Evolutionary conservation across 2,329 filamentous ascomycete genomes (phyloP).

Genomic region (Bretziella fagacearum): DNA sequence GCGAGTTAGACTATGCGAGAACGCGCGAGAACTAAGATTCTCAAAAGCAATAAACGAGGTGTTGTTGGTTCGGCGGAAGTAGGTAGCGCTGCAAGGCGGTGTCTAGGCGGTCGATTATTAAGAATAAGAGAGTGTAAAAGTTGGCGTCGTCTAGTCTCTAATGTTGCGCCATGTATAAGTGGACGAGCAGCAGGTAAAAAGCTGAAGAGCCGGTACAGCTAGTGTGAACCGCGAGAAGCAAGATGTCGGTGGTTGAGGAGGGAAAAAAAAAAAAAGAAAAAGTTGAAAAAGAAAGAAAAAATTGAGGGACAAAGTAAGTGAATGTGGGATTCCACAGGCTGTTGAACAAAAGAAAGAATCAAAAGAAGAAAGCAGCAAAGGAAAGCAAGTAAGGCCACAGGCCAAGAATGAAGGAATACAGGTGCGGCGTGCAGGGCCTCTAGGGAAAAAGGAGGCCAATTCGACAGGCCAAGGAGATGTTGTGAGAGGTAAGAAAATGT

Average conservation of each 20-base stretch:
- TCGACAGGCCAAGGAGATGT: conserved; percentile 10
- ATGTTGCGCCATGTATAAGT: not conserved
- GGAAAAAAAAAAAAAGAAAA: not conserved
- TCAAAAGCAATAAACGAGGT: too few species aligned
- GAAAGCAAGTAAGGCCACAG: conserved; percentile 6
- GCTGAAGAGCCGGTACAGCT: too few species aligned
- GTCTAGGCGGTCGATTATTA: not conserved
- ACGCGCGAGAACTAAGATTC: too few species aligned
- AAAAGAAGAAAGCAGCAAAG: conserved; percentile 10
- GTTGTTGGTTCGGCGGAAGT: too few species aligned
- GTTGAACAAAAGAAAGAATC: conserved; percentile 13
- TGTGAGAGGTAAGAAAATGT: conserved; percentile 5
- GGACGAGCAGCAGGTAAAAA: too few species aligned
- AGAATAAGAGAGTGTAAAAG: not conserved
- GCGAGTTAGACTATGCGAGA: too few species aligned
- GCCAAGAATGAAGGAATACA: conserved; percentile 9
- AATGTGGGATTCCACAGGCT: conserved; percentile 3
- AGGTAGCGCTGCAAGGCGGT: too few species aligned
- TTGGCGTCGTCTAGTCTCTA: not conserved
- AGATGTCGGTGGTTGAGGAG: too few species aligned
- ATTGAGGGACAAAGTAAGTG: not conserved
- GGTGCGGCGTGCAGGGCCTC: conserved; percentile 13
- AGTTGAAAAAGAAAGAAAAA: conserved; percentile 1
- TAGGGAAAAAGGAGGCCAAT: conserved; percentile 14
- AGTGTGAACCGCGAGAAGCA: too few species aligned